Evolutionary conservation across 192 early-diverging fungal genomes (phyloP).

Genomic region (Coemansia sp.): DNA sequence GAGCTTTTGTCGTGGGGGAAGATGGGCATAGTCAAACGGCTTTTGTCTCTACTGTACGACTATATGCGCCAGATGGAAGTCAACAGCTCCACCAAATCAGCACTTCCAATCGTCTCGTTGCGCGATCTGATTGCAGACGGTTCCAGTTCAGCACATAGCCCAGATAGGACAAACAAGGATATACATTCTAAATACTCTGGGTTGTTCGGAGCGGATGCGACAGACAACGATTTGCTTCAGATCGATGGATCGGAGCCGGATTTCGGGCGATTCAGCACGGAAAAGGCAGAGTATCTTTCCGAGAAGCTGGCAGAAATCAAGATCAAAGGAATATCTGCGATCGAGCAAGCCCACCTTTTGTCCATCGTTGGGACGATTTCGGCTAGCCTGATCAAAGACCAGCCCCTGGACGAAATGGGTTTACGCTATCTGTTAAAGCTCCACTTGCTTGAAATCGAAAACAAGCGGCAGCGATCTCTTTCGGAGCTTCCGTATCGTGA

Average conservation of each 20-base stretch:
- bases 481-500: conserved; percentile 65
- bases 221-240: not conserved
- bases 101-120: conserved; percentile 36
- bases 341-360: conserved; percentile 71
- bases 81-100: conserved; percentile 12
- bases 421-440: conserved; percentile 79
- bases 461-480: conserved; percentile 52
- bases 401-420: conserved; percentile 86
- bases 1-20: conserved; percentile 56
- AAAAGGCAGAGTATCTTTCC: conserved; percentile 46
- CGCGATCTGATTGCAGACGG: conserved; percentile 19
- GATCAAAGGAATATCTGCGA: conserved; percentile 58
- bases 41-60: conserved; percentile 44
- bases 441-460: conserved; percentile 61
- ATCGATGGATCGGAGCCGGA: conserved; percentile 20
- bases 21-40: conserved; percentile 27
- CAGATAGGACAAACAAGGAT: not conserved
- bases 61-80: conserved; percentile 39
- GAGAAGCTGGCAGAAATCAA: conserved; percentile 51
- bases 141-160: not conserved
- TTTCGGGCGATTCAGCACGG: conserved; percentile 36
- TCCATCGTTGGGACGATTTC: conserved; percentile 72
- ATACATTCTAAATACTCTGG: conserved; percentile 24
- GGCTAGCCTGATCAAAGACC: conserved; percentile 60
- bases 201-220: conserved; percentile 16